These are phyloP conservation scores for Xylariaceae sp. DNA, from an alignment of 2,329 filamentous ascomycete species.

Conservation along the genomic window DNA sequence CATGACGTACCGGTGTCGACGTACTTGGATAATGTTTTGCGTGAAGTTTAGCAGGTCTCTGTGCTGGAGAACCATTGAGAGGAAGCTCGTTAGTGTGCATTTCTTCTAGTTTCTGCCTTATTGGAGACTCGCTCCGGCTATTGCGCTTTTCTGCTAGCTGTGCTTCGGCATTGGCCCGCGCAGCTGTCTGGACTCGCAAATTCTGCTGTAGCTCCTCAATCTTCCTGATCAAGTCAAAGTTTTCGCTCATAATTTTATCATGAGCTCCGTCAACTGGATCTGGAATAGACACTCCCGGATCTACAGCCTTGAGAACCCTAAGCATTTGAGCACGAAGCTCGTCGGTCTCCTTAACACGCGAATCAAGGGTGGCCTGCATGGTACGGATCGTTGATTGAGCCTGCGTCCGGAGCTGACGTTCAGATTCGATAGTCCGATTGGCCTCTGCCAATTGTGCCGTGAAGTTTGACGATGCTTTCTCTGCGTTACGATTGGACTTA, in stretches of 20 bases:
- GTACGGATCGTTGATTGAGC: constrained; percentile 81
- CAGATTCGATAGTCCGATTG: constrained; percentile 85
- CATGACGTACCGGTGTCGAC: constrained; percentile 72
- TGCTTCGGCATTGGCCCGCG: constrained; percentile 73
- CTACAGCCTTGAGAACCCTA: constrained; percentile 78
- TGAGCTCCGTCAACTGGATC: constrained; percentile 53
- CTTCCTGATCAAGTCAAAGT: constrained; percentile 79
- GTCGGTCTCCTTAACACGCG: constrained; percentile 73
- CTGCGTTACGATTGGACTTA: constrained; percentile 82
- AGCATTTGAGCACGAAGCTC: constrained; percentile 78
- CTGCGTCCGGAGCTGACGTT: constrained; percentile 78
- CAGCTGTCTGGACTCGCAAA: constrained; percentile 76
- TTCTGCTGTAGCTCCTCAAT: constrained; percentile 87
- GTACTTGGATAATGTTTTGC: constrained; percentile 64
- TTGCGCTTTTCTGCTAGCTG: constrained; percentile 76
- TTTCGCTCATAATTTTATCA: constrained; percentile 68
- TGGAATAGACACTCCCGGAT: constrained; percentile 66
- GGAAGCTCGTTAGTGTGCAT: constrained; percentile 79
- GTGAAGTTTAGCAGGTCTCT: constrained; percentile 53
- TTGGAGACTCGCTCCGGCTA: constrained; percentile 67
- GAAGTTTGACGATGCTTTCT: constrained; percentile 77
- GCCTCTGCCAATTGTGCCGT: constrained; percentile 82
- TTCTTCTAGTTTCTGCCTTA: constrained; percentile 75
- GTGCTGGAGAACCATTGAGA: constrained; percentile 69
- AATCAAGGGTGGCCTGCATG: constrained; percentile 73